A percentile compares a stretch with the other conserved stretches of the same genome.
These are phyloP conservation scores for Eucalyptus victrix DNA, from an alignment of 345 rosid species.

Conservation along the genomic window DNA sequence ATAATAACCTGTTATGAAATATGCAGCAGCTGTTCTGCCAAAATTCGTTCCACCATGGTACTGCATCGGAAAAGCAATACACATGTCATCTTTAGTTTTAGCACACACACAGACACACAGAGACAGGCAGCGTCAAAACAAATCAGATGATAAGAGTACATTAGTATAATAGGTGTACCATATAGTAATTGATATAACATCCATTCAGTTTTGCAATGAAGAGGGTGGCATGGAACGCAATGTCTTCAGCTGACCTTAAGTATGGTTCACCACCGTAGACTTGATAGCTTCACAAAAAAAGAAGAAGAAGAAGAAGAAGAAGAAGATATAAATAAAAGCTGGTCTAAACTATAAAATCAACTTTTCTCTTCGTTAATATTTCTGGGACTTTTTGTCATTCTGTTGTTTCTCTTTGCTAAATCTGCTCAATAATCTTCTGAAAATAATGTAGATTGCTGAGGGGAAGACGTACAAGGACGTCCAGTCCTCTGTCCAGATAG, in stretches of 20 bases:
- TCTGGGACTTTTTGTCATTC: background rate
- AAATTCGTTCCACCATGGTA: constrained; percentile 97
- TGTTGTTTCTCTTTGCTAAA: background rate
- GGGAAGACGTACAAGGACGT: constrained; percentile 59
- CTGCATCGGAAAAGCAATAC: constrained; percentile 6
- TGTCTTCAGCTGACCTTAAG: constrained; percentile 63
- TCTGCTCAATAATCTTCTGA: background rate
- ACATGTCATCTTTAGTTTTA: background rate
- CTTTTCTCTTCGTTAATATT: background rate
- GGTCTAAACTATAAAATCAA: background rate
- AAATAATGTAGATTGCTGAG: background rate
- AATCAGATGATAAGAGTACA: background rate
- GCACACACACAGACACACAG: background rate
- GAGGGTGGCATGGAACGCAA: constrained; percentile 69
- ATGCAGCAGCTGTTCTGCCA: constrained; percentile 69
- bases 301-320: too few relatives aligned
- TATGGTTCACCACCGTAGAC: constrained; percentile 56
- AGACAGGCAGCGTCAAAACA: background rate
- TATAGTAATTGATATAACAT: constrained; percentile 77
- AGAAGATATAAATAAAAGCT: background rate
- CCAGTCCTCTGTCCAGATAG: constrained; percentile 90
- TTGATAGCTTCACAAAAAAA: constrained; percentile 36
- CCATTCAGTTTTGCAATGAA: constrained; percentile 70
- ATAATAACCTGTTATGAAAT: constrained; percentile 58
- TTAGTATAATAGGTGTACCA: constrained; percentile 28